phyloP scores from a whole-genome alignment of 768 basidiomycete genomes.

The Lentinula raphanica region DNA sequence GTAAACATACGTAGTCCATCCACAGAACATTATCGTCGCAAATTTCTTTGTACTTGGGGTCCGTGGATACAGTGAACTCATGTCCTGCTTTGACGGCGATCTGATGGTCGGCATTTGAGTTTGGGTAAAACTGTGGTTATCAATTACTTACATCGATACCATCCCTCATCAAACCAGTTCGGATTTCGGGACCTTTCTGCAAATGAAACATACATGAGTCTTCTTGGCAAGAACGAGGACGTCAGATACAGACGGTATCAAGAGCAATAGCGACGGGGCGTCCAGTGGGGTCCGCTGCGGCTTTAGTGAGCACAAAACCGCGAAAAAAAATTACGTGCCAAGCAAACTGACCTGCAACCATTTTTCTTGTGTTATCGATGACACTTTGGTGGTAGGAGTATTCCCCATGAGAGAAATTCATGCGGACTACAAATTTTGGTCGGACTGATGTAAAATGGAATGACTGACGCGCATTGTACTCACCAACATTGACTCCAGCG shows the following conservation, averaged over 20 bases:
- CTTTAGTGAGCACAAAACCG: neutral
- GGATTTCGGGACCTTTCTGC: conserved; percentile 99
- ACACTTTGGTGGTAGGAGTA: conserved; percentile 99
- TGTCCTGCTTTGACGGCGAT: conserved; percentile 85
- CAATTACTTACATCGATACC: conserved; percentile 75
- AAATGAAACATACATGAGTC: neutral
- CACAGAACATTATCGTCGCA: conserved; percentile 84
- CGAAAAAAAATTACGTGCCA: neutral
- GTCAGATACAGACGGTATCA: conserved; percentile 69
- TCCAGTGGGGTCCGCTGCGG: conserved; percentile 60
- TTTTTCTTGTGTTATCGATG: conserved; percentile 92
- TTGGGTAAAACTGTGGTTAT: conserved; percentile 9
- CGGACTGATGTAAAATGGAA: conserved; percentile 2
- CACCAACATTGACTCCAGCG: conserved; percentile 97
- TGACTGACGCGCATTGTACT: conserved; percentile 24
- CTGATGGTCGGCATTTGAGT: conserved; percentile 30
- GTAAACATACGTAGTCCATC: conserved; percentile 82
- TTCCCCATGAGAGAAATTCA: conserved; percentile 99
- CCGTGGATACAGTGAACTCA: conserved; percentile 87
- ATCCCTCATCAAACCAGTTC: conserved; percentile 89
- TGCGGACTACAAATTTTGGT: conserved; percentile 65
- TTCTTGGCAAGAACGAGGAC: conserved; percentile 8
- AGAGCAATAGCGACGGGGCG: conserved; percentile 96
- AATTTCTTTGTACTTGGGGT: conserved; percentile 69
- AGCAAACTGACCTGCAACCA: conserved; percentile 59